Percentiles rank a stretch among this genome's conserved stretches.
phyloP scores from a whole-genome alignment of 2,329 filamentous ascomycete genomes.

The Dothidotthia symphoricarpi region DNA sequence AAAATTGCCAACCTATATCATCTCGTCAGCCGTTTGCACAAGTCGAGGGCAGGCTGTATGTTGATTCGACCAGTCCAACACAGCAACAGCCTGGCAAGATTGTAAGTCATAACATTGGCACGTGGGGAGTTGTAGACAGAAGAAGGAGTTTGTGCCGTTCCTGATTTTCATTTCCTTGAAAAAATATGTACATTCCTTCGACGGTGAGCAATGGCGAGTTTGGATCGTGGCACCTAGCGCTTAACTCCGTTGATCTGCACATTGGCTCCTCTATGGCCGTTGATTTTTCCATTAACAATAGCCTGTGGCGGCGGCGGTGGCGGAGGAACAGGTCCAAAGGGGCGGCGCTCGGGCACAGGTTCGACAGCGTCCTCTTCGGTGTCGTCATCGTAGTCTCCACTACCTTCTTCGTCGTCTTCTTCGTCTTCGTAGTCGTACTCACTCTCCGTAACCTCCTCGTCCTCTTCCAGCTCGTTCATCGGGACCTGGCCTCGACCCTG shows the following conservation, averaged over 20 bases:
- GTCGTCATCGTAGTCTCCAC: slow-evolving; percentile 56
- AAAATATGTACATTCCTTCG: not conserved
- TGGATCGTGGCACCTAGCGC: slow-evolving; percentile 32
- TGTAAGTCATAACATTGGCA: too few relatives aligned
- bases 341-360: slow-evolving; percentile 32
- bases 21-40: too few relatives aligned
- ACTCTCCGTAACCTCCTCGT: slow-evolving; percentile 54
- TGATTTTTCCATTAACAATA: slow-evolving; percentile 34
- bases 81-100: too few relatives aligned
- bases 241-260: slow-evolving; percentile 42
- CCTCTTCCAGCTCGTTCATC: slow-evolving; percentile 52
- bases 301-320: slow-evolving; percentile 38
- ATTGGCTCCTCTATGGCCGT: slow-evolving; percentile 41
- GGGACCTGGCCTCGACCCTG: slow-evolving; percentile 76
- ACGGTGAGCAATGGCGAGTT: slow-evolving; percentile 28
- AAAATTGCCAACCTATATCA: slow-evolving; percentile 7
- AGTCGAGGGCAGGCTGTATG: not conserved
- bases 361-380: slow-evolving; percentile 55
- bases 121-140: too few relatives aligned
- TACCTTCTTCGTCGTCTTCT: slow-evolving; percentile 42
- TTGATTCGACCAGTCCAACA: too few relatives aligned
- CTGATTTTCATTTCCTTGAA: slow-evolving; percentile 1
- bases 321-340: slow-evolving; percentile 40
- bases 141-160: too few relatives aligned
- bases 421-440: slow-evolving; percentile 45